A percentile compares a stretch with the other conserved stretches of the same genome.
Evolutionary conservation across 202 grass and related monocot species (phyloP).

Genomic region (Bolboschoenoplectus hybrid): DNA sequence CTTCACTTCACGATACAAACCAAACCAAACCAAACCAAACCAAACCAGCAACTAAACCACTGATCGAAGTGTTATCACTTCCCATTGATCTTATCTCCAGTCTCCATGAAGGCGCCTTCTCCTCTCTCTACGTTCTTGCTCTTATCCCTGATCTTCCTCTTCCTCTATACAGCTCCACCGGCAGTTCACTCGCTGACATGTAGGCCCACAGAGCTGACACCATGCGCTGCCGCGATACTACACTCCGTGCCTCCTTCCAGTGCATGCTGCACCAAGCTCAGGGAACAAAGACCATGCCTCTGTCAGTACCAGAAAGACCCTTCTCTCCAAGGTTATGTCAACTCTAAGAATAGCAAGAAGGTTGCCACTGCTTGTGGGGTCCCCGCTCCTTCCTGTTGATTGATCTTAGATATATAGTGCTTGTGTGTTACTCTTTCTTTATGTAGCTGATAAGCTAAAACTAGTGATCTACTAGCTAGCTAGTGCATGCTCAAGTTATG

Average conservation of each 20-base stretch:
- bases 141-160: constrained; percentile 28
- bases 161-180: constrained; percentile 3
- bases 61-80: neutral
- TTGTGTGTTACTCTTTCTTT: neutral
- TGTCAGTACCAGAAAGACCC: constrained; percentile 80
- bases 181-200: constrained; percentile 44
- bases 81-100: neutral
- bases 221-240: constrained; percentile 66
- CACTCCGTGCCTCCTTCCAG: constrained; percentile 48
- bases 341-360: constrained; percentile 86
- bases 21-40: too few species aligned
- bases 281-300: constrained; percentile 72
- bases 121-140: constrained; percentile 33
- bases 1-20: neutral
- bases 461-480: neutral
- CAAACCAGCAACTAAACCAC: neutral
- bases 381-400: constrained; percentile 57
- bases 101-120: constrained; percentile 28
- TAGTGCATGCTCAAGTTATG: neutral
- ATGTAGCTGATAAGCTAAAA: neutral
- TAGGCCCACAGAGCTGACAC: constrained; percentile 61
- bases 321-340: constrained; percentile 67
- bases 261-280: constrained; percentile 72
- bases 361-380: constrained; percentile 58
- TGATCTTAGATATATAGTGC: neutral